These are phyloP conservation scores for Aspergillus aculeatus DNA, from an alignment of 2,329 filamentous ascomycete genomes.

Conservation along the genomic window DNA sequence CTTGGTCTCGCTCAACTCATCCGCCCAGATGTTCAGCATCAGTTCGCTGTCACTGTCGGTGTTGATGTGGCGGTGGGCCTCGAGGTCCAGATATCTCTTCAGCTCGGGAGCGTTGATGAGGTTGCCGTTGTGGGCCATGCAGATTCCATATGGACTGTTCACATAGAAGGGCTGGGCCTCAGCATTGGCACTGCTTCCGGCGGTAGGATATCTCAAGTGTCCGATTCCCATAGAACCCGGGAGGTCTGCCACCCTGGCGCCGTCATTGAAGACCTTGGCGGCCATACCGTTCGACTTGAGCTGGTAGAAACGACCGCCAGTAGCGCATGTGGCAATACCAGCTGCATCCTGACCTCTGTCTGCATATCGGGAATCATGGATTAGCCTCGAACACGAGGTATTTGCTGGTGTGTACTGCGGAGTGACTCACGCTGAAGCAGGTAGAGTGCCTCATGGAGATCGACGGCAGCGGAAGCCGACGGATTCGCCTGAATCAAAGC, in stretches of 20 bases:
- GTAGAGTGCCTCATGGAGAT: slow-evolving; percentile 70
- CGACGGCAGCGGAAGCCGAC: slow-evolving; percentile 55
- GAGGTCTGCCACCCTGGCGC: slow-evolving; percentile 68
- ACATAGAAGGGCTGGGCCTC: slow-evolving; percentile 94
- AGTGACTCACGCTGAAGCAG: slow-evolving; percentile 57
- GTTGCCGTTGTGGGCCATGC: slow-evolving; percentile 83
- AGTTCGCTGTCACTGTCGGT: slow-evolving; percentile 86
- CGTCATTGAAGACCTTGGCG: slow-evolving; percentile 79
- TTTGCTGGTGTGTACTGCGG: neutral
- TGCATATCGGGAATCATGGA: slow-evolving; percentile 28
- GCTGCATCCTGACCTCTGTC: slow-evolving; percentile 83
- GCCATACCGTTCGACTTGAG: slow-evolving; percentile 91
- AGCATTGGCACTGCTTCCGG: slow-evolving; percentile 76
- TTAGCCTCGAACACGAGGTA: slow-evolving; percentile 23
- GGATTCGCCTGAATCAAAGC: slow-evolving; percentile 60
- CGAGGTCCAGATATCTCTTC: slow-evolving; percentile 69
- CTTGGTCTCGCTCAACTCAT: slow-evolving; percentile 74
- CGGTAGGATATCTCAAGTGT: slow-evolving; percentile 86
- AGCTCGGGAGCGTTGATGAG: slow-evolving; percentile 75
- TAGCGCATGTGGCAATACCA: slow-evolving; percentile 74
- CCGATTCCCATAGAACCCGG: slow-evolving; percentile 84
- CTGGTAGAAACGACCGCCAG: slow-evolving; percentile 78
- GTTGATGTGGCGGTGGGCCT: slow-evolving; percentile 83
- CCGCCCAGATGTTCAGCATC: slow-evolving; percentile 84
- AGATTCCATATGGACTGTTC: slow-evolving; percentile 81